Evolutionary conservation across 2,329 filamentous ascomycete species (phyloP), one percentile per base, ranked within the genome.

Genomic region (Alternaria arborescens): DNA sequence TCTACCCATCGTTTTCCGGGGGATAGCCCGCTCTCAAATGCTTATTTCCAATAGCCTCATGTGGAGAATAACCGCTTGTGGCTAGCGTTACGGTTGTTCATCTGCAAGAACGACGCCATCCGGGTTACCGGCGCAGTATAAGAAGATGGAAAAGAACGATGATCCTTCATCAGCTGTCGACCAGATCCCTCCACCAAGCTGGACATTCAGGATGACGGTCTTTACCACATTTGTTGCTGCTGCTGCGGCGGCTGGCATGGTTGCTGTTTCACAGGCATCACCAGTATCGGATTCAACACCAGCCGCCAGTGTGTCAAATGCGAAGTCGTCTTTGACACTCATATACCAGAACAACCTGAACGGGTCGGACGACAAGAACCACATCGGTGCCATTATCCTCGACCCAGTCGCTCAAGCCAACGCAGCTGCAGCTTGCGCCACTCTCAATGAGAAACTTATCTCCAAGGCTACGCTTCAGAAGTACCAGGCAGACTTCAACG

Each of bases 301-400:
- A 47, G 36, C 61, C 1, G 51, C 62, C 3, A 38, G 48, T 41
- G 61, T 65, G 2, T 70, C 72, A 2, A 77, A 76, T 38, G 69
- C 69, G 3, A 66, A 78, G 24, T 82, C 79, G 1, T 85, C 83
- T 1, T 67, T 86, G 54, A 84, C 83, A 0, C 74, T 86, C 7
- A 69, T 86, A 8, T 86, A 83, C 60, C 84, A 86, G 67, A 86
- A 86, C 72, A 86, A 86, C 41, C 75, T 86, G 24, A 87, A 87
- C 67, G 78, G 75, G 8, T 82, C 82, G 0, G 84, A 87, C 61
- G 82, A 86, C 71, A 75, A 70, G 26, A 85, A 86, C 62, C 84
- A 86, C 66, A 75, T 84, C 18, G 81, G 83, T 11, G 84, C 84
- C 3, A 80, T 86, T 43, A 71, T 86, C 8, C 73, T 86, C 42